phyloP scores from a whole-genome alignment of 306 rosid species.

The Vigna reflexopilosa region DNA sequence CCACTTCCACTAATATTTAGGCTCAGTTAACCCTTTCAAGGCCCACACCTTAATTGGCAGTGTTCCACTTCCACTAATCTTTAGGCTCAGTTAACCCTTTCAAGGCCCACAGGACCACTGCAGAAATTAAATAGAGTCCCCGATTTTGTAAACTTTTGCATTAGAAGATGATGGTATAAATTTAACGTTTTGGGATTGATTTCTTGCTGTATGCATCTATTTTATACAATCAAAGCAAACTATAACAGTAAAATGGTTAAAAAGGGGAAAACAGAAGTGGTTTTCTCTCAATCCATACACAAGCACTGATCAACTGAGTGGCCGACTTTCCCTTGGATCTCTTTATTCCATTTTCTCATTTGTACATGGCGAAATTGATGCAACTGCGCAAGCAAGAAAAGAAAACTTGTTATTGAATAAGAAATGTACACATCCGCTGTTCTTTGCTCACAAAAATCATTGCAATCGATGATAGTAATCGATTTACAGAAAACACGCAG shows the following conservation, averaged over 20 bases:
- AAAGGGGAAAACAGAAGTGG: not conserved
- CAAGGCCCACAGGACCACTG: constrained; percentile 39
- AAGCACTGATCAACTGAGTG: not conserved
- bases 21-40: no score
- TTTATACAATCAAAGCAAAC: no score
- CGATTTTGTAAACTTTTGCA: not conserved
- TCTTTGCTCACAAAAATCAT: not conserved
- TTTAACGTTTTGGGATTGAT: constrained; percentile 9
- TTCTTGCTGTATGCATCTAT: not conserved
- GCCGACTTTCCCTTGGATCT: not conserved
- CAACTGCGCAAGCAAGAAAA: no score
- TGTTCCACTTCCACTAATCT: not conserved
- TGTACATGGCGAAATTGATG: not conserved
- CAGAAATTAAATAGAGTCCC: constrained; percentile 37
- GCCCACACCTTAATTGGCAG: not conserved
- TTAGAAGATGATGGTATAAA: not conserved
- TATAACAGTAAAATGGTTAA: not conserved
- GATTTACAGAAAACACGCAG: not conserved
- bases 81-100: constrained; percentile 22
- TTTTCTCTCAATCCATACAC: not conserved
- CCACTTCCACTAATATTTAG: not conserved
- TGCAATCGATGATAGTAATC: not conserved
- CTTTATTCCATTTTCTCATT: not conserved
- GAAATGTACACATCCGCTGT: not conserved
- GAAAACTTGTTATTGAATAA: no score